Conservation (phyloP, 1,284 basidiomycete genomes). For the Boletus mariae region DNA sequence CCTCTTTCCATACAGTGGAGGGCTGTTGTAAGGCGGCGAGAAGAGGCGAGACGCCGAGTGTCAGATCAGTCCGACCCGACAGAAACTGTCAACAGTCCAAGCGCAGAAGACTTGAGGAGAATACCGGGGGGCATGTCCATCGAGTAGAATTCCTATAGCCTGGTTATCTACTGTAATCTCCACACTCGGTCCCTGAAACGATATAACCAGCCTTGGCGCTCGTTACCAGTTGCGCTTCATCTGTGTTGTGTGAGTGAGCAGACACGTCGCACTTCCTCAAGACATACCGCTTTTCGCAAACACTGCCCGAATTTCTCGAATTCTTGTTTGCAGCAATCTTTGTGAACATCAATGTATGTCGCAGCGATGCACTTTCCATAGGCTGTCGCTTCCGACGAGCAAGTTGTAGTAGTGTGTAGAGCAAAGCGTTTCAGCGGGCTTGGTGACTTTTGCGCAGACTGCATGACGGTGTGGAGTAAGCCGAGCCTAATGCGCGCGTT, state of each 20-base stretch:
- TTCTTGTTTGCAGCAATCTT: constrained; percentile 75
- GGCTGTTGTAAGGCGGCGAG: constrained; percentile 47
- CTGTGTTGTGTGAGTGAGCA: constrained; percentile 34
- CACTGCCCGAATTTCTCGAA: constrained; percentile 75
- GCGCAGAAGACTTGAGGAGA: constrained; percentile 16
- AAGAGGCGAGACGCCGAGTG: constrained; percentile 36
- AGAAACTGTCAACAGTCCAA: constrained; percentile 19
- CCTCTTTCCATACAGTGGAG: constrained; percentile 49
- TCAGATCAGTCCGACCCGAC: constrained; percentile 29
- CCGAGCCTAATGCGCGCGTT: background rate
- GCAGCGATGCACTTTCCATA: constrained; percentile 81
- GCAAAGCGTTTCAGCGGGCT: constrained; percentile 61
- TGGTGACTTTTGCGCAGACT: constrained; percentile 21
- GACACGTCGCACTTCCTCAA: background rate
- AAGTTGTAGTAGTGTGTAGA: constrained; percentile 64
- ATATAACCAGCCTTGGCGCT: constrained; percentile 1
- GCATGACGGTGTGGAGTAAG: constrained; percentile 17
- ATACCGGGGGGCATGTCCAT: constrained; percentile 45
- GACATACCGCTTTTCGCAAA: constrained; percentile 62
- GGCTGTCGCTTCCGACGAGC: constrained; percentile 59
- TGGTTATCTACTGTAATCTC: constrained; percentile 23
- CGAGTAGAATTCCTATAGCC: constrained; percentile 23
- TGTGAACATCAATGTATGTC: constrained; percentile 72
- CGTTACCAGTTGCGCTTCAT: constrained; percentile 64
- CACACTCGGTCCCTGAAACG: constrained; percentile 8